These are phyloP conservation scores for Botryobasidium botryosum DNA, from an alignment of 768 basidiomycete genomes.

Conservation along the genomic window DNA sequence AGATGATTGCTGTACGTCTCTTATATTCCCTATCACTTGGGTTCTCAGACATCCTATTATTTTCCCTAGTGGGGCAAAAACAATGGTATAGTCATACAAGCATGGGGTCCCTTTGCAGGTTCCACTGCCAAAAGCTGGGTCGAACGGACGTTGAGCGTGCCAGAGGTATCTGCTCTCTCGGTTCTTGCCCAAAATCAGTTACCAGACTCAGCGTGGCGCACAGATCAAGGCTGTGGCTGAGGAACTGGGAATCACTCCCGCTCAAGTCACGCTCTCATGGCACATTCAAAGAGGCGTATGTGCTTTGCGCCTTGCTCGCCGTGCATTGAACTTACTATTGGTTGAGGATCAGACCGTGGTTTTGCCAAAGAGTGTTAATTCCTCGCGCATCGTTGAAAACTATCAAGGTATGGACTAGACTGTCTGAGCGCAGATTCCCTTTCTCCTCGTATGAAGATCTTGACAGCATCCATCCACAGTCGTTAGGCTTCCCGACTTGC, in stretches of 20 bases:
- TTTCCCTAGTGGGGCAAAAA: conserved; percentile 57
- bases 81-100: conserved; percentile 46
- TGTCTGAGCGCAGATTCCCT: too few species aligned
- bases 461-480: background rate
- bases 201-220: background rate
- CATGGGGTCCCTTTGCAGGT: conserved; percentile 55
- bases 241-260: conserved; percentile 31
- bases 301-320: too few species aligned
- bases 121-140: too few species aligned
- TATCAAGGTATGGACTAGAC: background rate
- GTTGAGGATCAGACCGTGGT: conserved; percentile 31
- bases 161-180: conserved; percentile 67
- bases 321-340: too few species aligned
- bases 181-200: conserved; percentile 21
- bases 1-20: too few species aligned
- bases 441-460: too few species aligned
- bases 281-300: conserved; percentile 9
- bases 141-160: too few species aligned
- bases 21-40: too few species aligned
- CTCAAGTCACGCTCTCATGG: conserved; percentile 17
- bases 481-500: background rate
- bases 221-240: conserved; percentile 32
- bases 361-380: conserved; percentile 62
- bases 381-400: conserved; percentile 31
- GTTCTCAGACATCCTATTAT: too few species aligned